These are phyloP conservation scores for Populus trichocarpa DNA, from an alignment of 441 rosid species.

Conservation along the genomic window DNA sequence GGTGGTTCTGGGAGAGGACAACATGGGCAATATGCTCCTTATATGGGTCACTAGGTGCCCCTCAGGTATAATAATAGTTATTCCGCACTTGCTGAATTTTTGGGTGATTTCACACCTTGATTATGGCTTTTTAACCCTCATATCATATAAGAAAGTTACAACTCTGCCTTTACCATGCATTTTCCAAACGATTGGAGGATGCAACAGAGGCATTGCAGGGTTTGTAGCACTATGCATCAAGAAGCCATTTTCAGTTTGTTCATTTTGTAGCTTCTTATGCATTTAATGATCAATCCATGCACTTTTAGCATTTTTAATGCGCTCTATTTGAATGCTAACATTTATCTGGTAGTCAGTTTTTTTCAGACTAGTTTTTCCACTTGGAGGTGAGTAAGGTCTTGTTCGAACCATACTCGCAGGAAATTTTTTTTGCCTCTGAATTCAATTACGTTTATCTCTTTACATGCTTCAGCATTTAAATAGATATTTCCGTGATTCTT, in stretches of 20 bases:
- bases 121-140: background rate
- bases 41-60: constrained; percentile 33
- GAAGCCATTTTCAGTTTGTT: background rate
- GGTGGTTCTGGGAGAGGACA: constrained; percentile 30
- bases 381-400: background rate
- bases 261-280: background rate
- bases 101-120: no score
- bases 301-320: background rate
- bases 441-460: background rate
- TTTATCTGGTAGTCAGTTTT: background rate
- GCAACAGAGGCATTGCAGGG: background rate
- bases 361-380: background rate
- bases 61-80: background rate
- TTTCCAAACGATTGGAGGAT: background rate
- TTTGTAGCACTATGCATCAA: background rate
- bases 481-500: constrained; percentile 1
- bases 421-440: no score
- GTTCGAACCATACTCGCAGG: background rate
- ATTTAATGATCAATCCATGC: background rate
- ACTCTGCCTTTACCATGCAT: background rate
- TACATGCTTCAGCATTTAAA: no score
- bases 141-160: background rate
- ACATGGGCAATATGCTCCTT: constrained; percentile 33
- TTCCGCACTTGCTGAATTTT: background rate
- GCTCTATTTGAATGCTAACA: background rate